Conservation (phyloP, 305 asterid species). For the Solanum hybrid region DNA sequence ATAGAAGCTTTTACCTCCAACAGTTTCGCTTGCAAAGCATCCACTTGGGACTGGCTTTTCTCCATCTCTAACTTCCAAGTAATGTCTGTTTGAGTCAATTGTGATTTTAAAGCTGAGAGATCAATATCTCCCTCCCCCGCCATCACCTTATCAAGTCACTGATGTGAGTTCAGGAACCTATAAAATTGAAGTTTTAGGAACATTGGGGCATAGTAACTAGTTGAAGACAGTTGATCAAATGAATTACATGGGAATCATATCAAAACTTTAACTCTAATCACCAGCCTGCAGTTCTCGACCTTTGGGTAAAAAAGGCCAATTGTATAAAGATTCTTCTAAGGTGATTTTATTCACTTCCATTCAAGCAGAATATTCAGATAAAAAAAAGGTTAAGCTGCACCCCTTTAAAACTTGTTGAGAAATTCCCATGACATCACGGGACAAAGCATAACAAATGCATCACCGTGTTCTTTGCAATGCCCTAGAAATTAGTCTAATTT, state of each 20-base stretch:
- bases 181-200: background rate
- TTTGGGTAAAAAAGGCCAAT: background rate
- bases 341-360: background rate
- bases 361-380: background rate
- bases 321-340: background rate
- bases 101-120: conserved; percentile 34
- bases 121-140: conserved; percentile 43
- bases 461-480: background rate
- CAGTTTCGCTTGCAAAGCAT: conserved; percentile 62
- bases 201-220: background rate
- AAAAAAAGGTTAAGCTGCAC: background rate
- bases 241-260: background rate
- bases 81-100: conserved; percentile 32
- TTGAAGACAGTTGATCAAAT: background rate
- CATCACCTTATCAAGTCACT: conserved; percentile 40
- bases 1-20: conserved; percentile 46
- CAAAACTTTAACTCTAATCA: background rate
- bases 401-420: background rate
- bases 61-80: conserved; percentile 70
- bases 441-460: background rate
- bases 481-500: background rate
- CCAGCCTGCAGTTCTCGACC: background rate
- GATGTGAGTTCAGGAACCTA: conserved; percentile 13
- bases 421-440: background rate
- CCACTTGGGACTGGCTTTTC: conserved; percentile 53